A percentile compares a stretch with the other conserved stretches of the same genome.
Conservation (phyloP, 2,329 filamentous ascomycete species). For the Paracamarosporium sp. region DNA sequence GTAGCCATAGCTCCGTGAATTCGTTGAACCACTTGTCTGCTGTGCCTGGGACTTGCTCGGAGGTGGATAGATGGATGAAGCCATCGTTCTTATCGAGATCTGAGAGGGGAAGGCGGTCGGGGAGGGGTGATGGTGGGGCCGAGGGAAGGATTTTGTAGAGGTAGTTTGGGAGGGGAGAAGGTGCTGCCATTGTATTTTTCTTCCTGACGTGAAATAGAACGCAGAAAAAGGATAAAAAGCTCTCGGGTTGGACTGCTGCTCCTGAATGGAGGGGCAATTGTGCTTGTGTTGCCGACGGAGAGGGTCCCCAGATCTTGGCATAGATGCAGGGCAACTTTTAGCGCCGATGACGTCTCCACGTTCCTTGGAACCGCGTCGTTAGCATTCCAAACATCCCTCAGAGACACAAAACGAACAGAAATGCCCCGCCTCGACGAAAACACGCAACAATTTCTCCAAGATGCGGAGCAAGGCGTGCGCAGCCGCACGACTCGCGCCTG, state of each 20-base stretch:
- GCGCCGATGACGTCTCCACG: slow-evolving; percentile 3
- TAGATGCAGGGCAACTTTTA: background rate
- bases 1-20: slow-evolving; percentile 53
- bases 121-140: slow-evolving; percentile 61
- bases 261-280: background rate
- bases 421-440: slow-evolving; percentile 42
- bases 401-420: background rate
- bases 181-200: slow-evolving; percentile 31
- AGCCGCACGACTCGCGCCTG: slow-evolving; percentile 59
- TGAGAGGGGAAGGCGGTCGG: slow-evolving; percentile 62
- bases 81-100: slow-evolving; percentile 66
- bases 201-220: background rate
- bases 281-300: background rate
- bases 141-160: slow-evolving; percentile 68
- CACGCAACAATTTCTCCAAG: slow-evolving; percentile 53
- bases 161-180: slow-evolving; percentile 39
- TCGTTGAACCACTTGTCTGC: slow-evolving; percentile 43
- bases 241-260: background rate
- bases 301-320: background rate
- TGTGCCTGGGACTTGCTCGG: slow-evolving; percentile 54
- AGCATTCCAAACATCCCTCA: background rate
- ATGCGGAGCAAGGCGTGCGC: slow-evolving; percentile 52
- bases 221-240: background rate
- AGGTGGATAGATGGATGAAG: slow-evolving; percentile 67
- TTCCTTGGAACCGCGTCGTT: background rate